Evolutionary conservation across 495 filamentous ascomycete species (phyloP), one percentile per base, ranked within the genome.

Genomic region (Diplogelasinospora grovesii): DNA sequence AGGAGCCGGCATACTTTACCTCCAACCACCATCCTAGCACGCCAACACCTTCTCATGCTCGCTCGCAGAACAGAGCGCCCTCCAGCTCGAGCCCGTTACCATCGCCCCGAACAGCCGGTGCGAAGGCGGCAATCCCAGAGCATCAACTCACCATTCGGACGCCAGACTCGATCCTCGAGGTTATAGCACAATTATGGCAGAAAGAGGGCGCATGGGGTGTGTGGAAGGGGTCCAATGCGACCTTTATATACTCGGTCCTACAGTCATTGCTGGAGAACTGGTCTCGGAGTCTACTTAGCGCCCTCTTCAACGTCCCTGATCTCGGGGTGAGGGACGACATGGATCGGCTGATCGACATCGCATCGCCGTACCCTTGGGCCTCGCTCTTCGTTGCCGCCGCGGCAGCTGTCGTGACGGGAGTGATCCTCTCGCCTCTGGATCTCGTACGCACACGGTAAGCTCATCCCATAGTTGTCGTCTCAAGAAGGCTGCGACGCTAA

Each of bases 201-300:
- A 87, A 82, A 48, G 92, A 93, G 57, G 85, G 86, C 6, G 82
- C 82, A 6, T 88, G 84, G 71, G 93, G 92, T 5, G 79, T 95
- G 0, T 98, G 89, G 89, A 96, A 96, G 66, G 87, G 82, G 19
- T 81, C 86, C 22, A 95, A 94, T 53, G 72, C 83, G n/a, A 89
- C 86, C 1, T 95, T 94, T 48, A 71, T 96, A 36, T 88, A 95
- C 64, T 81, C 79, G 2, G 70, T 92, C 21, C 75, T 94, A n/a
- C 73, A 85, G 21, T 85, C 83, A n/a, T 81, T 89, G 3, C 60
- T 92, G 3, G 88, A 92, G 56, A 83, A 80, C 44, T 96, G 89
- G 75, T 83, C 87, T 9, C 79, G 87, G 35, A 84, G 83, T 48
- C 69, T 94, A 3, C 71, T 96, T 3, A 82, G 86, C 15, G 88